A percentile compares a stretch with the other conserved stretches of the same genome.
Evolutionary conservation across 2,329 filamentous ascomycete species (phyloP).

Genomic region (Penicillium sp.): DNA sequence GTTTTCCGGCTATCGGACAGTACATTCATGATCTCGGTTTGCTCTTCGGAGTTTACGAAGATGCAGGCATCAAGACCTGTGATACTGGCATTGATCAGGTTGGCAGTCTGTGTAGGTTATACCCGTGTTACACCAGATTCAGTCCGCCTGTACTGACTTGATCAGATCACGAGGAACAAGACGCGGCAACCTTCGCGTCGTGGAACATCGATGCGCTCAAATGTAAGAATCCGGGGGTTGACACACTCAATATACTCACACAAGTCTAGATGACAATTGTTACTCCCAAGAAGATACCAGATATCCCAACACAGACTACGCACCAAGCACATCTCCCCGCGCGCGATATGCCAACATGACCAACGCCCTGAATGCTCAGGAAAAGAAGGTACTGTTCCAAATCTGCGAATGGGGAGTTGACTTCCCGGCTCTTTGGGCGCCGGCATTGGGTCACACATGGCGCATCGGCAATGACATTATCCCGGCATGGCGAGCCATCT

Average conservation of each 20-base stretch:
- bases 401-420: constrained; percentile 58
- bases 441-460: constrained; percentile 50
- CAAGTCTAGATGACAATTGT: constrained; percentile 50
- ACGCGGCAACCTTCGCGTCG: constrained; percentile 38
- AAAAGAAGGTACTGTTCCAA: constrained; percentile 51
- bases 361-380: constrained; percentile 39
- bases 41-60: constrained; percentile 49
- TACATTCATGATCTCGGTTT: constrained; percentile 44
- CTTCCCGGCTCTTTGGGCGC: constrained; percentile 52
- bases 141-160: not conserved
- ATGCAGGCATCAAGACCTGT: constrained; percentile 46
- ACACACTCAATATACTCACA: not conserved
- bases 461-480: constrained; percentile 58
- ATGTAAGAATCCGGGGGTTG: constrained; percentile 35
- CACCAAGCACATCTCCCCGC: constrained; percentile 42
- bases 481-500: constrained; percentile 54
- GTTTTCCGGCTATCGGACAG: constrained; percentile 42
- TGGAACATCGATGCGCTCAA: constrained; percentile 52
- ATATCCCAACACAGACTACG: constrained; percentile 47
- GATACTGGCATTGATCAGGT: constrained; percentile 32
- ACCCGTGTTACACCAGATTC: not conserved
- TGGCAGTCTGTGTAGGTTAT: constrained; percentile 38
- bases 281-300: constrained; percentile 44
- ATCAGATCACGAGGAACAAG: constrained; percentile 46
- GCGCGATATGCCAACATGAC: constrained; percentile 52